phyloP scores from a whole-genome alignment of 306 rosid genomes.

The Alnus glutinosa region DNA sequence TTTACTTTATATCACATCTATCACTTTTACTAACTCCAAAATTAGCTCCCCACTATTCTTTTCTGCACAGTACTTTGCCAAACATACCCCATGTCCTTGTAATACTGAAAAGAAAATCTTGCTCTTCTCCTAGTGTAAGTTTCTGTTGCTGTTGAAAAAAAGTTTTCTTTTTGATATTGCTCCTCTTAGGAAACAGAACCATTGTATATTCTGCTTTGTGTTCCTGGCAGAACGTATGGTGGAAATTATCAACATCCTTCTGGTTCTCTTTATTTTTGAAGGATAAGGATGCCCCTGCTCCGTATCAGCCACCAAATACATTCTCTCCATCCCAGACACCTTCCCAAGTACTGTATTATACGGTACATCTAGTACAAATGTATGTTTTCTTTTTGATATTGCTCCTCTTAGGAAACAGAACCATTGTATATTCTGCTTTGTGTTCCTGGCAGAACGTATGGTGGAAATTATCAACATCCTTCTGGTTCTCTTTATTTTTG shows the following conservation, averaged over 20 bases:
- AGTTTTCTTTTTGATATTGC: no score
- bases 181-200: constrained; percentile 57
- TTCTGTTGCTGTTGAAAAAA: no score
- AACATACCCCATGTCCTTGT: no score
- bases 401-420: constrained; percentile 41
- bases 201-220: constrained; percentile 50
- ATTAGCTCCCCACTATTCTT: no score
- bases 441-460: constrained; percentile 55
- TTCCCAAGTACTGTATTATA: constrained; percentile 51
- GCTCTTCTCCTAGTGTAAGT: no score
- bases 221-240: constrained; percentile 54
- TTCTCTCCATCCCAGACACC: constrained; percentile 72
- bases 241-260: constrained; percentile 58
- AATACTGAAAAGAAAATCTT: no score
- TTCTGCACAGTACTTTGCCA: no score
- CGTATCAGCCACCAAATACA: constrained; percentile 56
- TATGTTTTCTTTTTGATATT: background rate
- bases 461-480: constrained; percentile 58
- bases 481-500: constrained; percentile 42
- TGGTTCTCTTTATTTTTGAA: constrained; percentile 47
- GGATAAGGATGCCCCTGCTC: constrained; percentile 49
- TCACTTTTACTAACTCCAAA: no score
- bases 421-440: constrained; percentile 48
- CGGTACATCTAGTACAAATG: background rate
- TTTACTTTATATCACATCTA: no score